Evolutionary conservation across 2,329 filamentous ascomycete genomes (phyloP), one percentile per base, ranked within the genome.

Genomic region (Acarospora socialis): DNA sequence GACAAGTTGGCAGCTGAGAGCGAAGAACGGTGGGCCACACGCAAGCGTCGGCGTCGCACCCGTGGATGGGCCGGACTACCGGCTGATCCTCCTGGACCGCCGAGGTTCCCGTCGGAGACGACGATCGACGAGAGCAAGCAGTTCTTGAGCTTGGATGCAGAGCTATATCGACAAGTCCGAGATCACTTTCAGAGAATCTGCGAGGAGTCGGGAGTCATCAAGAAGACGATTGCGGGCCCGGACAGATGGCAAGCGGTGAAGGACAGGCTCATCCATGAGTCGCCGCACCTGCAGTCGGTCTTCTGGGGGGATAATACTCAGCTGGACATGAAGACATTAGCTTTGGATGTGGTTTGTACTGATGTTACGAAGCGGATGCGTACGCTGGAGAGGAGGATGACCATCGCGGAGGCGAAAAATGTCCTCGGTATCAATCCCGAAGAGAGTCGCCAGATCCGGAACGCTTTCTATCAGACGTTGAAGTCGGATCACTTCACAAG

Each of bases 351-450:
- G 27, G 75, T 92, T 15, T 84, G 79, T 47, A 77, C 72, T 17
- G 81, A 87, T 54, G 78, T 87, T 18, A 86, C 80, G 1, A 90
- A 90, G 55, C 65, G 78, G 13, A 75, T 86, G 62, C 71, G 81
- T 45, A 71, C 60, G 8, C 50, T 72, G 35, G 69, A 73, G 29
- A 66, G 63, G 20, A 63, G 69, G n/a, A 74, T 87, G 66, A 76
- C 73, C 1, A 68, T 87, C 26, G 67, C 72, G 2, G 76, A 84
- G 36, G 80, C 79, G 4, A 86, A 83, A 51, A 80, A 78, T 47
- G 60, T 66, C 18, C 63, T 83, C 28, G 72, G 73, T 18, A 61
- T 83, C 42, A 80, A 79, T 38, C 71, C 76, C 5, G 71, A 77
- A 46, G 66, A 77, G 46, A 70, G 68, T 46, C 70, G 81, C 17